phyloP scores from a whole-genome alignment of 2,329 filamentous ascomycete genomes.

The Dactylellina leptospora region DNA sequence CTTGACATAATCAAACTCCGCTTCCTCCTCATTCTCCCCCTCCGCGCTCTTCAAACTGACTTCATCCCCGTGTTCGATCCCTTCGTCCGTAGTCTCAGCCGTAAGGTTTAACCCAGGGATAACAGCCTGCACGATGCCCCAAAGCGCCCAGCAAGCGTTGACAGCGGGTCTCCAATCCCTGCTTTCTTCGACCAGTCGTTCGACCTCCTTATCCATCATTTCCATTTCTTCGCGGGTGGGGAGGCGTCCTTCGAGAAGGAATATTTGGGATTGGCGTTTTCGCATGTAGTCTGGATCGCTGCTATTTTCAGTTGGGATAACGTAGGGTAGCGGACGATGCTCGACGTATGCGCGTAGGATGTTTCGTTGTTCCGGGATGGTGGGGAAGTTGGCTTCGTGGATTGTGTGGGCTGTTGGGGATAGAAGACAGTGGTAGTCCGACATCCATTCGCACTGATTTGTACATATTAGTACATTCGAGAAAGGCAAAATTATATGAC shows the following conservation, averaged over 20 bases:
- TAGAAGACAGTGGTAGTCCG: constrained; percentile 86
- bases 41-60: constrained; percentile 59
- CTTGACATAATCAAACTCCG: constrained; percentile 89
- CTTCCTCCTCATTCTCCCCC: constrained; percentile 68
- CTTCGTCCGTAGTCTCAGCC: constrained; percentile 60
- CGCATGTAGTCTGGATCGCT: constrained; percentile 35
- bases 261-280: constrained; percentile 62
- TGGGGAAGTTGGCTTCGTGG: constrained; percentile 72
- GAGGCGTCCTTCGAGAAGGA: constrained; percentile 79
- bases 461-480: constrained; percentile 8
- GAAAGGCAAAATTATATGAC: neutral
- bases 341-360: constrained; percentile 88
- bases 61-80: constrained; percentile 56
- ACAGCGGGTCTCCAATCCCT: constrained; percentile 87
- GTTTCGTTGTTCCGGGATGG: constrained; percentile 78
- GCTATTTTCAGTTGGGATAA: constrained; percentile 64
- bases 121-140: constrained; percentile 96
- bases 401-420: constrained; percentile 74
- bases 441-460: constrained; percentile 85
- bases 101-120: constrained; percentile 71
- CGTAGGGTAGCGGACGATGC: constrained; percentile 67
- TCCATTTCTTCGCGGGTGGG: constrained; percentile 71
- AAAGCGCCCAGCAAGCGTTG: constrained; percentile 89
- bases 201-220: constrained; percentile 72
- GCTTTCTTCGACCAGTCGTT: constrained; percentile 78